Conservation (phyloP, 2,329 filamentous ascomycete species). For the Beauveria australis region DNA sequence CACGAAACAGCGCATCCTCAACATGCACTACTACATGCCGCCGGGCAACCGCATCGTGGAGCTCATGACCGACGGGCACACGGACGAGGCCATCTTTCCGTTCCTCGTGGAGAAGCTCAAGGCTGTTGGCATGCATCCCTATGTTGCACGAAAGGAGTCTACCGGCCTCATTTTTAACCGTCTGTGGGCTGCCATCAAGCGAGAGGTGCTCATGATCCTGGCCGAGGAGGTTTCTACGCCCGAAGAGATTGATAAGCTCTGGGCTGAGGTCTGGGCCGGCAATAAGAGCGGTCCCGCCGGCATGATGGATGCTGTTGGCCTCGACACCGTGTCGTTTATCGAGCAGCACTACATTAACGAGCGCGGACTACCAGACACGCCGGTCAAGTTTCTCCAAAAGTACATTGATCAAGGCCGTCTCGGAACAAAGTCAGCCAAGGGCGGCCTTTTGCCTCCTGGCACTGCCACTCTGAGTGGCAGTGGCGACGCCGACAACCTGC, state of each 20-base stretch:
- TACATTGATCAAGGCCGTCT: conserved; percentile 39
- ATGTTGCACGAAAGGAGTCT: conserved; percentile 36
- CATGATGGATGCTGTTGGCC: conserved; percentile 40
- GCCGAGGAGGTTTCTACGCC: conserved; percentile 41
- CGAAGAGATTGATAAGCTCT: conserved; percentile 41
- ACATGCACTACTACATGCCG: conserved; percentile 46
- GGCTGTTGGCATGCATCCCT: conserved; percentile 33
- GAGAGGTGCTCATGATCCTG: conserved; percentile 40
- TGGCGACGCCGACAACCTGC: background rate
- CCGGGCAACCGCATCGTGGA: conserved; percentile 39
- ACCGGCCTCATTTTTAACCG: conserved; percentile 49
- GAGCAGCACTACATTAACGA: conserved; percentile 45
- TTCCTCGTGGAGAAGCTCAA: conserved; percentile 33
- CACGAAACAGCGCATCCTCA: conserved; percentile 32
- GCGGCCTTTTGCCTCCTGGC: conserved; percentile 29
- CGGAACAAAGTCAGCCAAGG: conserved; percentile 33
- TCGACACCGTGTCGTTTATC: conserved; percentile 46
- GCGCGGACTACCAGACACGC: conserved; percentile 32
- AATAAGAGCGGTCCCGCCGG: conserved; percentile 13
- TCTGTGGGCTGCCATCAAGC: conserved; percentile 48
- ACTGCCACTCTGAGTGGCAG: conserved; percentile 8
- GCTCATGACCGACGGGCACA: conserved; percentile 43
- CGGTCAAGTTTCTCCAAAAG: conserved; percentile 35
- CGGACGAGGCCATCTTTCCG: conserved; percentile 32
- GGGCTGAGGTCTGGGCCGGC: conserved; percentile 26